Percentiles rank a stretch among this genome's conserved stretches.
Evolutionary conservation across 108 stramenopile species (phyloP).

Genomic region (Skeletonema costatum): DNA sequence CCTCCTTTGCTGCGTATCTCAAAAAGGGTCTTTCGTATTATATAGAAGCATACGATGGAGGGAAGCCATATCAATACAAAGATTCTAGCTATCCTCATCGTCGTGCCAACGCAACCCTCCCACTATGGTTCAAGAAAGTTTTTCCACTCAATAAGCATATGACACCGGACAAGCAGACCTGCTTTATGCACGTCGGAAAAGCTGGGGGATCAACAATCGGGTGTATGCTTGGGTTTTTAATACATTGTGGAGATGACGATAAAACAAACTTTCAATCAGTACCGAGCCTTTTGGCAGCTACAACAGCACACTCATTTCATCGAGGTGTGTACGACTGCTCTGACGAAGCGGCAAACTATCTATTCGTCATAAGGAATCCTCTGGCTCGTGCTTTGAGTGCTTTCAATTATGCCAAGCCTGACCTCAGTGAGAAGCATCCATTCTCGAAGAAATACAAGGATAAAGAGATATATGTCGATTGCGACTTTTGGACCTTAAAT

Average conservation of each 20-base stretch:
- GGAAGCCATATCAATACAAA: constrained; percentile 18
- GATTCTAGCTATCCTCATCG: constrained; percentile 28
- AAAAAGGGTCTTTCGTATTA: neutral
- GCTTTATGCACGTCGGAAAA: constrained; percentile 42
- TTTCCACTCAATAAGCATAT: constrained; percentile 25
- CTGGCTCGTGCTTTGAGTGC: constrained; percentile 26
- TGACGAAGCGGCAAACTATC: constrained; percentile 26
- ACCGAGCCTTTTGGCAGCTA: constrained; percentile 19
- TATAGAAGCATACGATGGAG: constrained; percentile 1
- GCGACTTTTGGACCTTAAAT: neutral
- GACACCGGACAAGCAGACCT: constrained; percentile 21
- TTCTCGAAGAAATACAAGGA: neutral
- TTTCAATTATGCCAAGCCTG: constrained; percentile 42
- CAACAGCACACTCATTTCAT: constrained; percentile 38
- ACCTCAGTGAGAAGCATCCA: constrained; percentile 4
- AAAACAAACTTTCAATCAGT: constrained; percentile 8
- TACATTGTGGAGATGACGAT: constrained; percentile 15
- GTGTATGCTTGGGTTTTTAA: constrained; percentile 36
- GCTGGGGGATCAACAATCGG: constrained; percentile 40
- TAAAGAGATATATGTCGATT: constrained; percentile 25
- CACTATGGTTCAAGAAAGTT: constrained; percentile 29
- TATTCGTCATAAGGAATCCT: constrained; percentile 40
- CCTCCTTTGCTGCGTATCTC: constrained; percentile 24
- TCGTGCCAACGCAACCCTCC: constrained; percentile 16
- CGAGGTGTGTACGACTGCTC: constrained; percentile 36